Evolutionary conservation across 2,329 filamentous ascomycete genomes (phyloP).

Genomic region (Meredithiella fracta): DNA sequence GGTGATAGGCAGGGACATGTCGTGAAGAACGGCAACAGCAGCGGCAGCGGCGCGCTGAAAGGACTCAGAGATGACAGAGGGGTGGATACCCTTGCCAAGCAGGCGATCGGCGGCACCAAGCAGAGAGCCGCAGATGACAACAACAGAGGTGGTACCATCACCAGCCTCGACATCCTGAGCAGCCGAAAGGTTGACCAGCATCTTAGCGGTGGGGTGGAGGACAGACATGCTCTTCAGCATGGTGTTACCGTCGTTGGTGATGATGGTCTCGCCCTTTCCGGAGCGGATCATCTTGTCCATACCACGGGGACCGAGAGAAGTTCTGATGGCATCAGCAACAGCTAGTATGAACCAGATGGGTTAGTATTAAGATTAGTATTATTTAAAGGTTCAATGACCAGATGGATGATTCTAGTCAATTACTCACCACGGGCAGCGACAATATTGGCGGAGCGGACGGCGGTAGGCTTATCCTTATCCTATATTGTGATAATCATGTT

Average conservation of each 20-base stretch:
- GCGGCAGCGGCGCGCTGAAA: slow-evolving; percentile 89
- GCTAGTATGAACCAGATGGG: slow-evolving; percentile 33
- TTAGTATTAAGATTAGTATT: neutral
- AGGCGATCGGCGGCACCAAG: slow-evolving; percentile 85
- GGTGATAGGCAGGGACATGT: slow-evolving; percentile 88
- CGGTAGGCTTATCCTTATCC: slow-evolving; percentile 97
- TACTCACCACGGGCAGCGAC: slow-evolving; percentile 75
- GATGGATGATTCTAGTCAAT: neutral
- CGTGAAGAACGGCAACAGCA: slow-evolving; percentile 76
- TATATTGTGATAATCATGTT: slow-evolving; percentile 20
- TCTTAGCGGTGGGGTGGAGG: slow-evolving; percentile 98
- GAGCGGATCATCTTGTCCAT: slow-evolving; percentile 99
- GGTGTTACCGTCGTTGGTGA: slow-evolving; percentile 98
- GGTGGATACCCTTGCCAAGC: slow-evolving; percentile 85
- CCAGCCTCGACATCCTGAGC: slow-evolving; percentile 97
- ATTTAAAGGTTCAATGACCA: neutral
- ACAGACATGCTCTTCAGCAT: slow-evolving; percentile 99
- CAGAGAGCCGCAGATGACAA: slow-evolving; percentile 91
- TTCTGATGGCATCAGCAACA: slow-evolving; percentile 93
- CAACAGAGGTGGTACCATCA: slow-evolving; percentile 94
- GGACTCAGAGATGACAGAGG: slow-evolving; percentile 90
- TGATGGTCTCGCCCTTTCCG: slow-evolving; percentile 91
- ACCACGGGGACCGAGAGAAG: slow-evolving; percentile 84
- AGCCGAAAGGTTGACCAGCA: slow-evolving; percentile 93
- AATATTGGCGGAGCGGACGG: slow-evolving; percentile 91